A percentile compares a stretch with the other conserved stretches of the same genome.
phyloP scores from a whole-genome alignment of 345 rosid genomes.

The Citrus hindsii region DNA sequence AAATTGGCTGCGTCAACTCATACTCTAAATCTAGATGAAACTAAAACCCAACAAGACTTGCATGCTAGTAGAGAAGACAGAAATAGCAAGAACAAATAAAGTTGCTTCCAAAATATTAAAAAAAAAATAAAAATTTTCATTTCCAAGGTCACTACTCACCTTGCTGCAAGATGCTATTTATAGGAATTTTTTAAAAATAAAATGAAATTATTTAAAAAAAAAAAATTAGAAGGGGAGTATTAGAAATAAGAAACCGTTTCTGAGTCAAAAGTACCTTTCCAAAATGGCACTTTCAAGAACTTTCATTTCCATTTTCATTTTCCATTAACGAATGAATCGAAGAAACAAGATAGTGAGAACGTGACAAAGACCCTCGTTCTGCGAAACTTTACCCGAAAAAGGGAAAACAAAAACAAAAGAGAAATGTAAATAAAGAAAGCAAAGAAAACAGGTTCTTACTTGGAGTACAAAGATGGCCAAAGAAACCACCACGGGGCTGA shows the following conservation, averaged over 20 bases:
- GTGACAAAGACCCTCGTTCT: not conserved
- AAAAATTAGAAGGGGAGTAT: no score
- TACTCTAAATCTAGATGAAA: not conserved
- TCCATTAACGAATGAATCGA: not conserved
- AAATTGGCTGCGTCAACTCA: not conserved
- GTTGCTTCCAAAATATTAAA: not conserved
- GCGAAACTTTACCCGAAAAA: no score
- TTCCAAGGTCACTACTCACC: no score
- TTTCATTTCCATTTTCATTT: not conserved
- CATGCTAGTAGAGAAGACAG: not conserved
- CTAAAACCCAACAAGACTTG: not conserved
- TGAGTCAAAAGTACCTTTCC: not conserved
- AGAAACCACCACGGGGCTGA: conserved; percentile 15
- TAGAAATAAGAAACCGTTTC: no score
- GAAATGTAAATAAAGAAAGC: not conserved
- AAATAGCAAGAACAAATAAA: not conserved
- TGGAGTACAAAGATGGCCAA: conserved; percentile 30
- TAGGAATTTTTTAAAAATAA: no score
- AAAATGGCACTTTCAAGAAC: not conserved
- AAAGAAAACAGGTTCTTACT: conserved; percentile 9
- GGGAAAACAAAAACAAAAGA: not conserved
- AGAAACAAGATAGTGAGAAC: not conserved
- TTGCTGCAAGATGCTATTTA: no score
- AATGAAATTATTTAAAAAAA: no score
- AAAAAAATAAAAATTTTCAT: no score